phyloP scores from a whole-genome alignment of 306 rosid species.

The Trifolium fragiferum region DNA sequence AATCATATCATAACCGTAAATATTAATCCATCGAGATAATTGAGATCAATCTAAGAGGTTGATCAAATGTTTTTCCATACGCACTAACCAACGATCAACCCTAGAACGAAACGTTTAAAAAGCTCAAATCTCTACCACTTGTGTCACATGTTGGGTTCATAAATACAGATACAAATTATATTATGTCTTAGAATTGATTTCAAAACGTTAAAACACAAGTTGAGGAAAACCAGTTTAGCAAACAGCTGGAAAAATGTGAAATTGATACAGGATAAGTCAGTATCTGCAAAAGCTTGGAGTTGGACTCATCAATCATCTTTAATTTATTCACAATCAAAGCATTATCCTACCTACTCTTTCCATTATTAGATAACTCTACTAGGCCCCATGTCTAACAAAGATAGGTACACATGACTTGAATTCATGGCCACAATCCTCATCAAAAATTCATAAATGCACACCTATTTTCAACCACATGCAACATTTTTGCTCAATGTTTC shows the following conservation, averaged over 20 bases:
- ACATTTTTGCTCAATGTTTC: background rate
- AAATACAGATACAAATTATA: background rate
- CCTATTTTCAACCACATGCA: slow-evolving; percentile 7
- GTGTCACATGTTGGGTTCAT: too few species aligned
- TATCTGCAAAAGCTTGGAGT: background rate
- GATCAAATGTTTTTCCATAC: too few species aligned
- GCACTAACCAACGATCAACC: too few species aligned
- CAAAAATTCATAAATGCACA: background rate
- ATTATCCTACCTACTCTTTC: slow-evolving; percentile 19
- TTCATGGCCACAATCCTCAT: background rate
- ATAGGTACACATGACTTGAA: background rate
- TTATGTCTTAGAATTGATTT: background rate
- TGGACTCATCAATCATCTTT: slow-evolving; percentile 6
- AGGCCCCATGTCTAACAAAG: background rate
- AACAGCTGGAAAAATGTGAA: background rate
- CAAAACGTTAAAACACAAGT: background rate
- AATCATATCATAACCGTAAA: background rate
- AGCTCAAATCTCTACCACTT: too few species aligned
- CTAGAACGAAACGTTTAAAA: too few species aligned
- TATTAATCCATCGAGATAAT: too few species aligned
- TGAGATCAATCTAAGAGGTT: too few species aligned
- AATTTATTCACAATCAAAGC: slow-evolving; percentile 9
- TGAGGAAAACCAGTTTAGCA: background rate
- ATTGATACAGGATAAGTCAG: background rate
- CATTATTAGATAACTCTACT: slow-evolving; percentile 5